Conservation (phyloP, 1,284 basidiomycete genomes). For the Coniophora puteana region DNA sequence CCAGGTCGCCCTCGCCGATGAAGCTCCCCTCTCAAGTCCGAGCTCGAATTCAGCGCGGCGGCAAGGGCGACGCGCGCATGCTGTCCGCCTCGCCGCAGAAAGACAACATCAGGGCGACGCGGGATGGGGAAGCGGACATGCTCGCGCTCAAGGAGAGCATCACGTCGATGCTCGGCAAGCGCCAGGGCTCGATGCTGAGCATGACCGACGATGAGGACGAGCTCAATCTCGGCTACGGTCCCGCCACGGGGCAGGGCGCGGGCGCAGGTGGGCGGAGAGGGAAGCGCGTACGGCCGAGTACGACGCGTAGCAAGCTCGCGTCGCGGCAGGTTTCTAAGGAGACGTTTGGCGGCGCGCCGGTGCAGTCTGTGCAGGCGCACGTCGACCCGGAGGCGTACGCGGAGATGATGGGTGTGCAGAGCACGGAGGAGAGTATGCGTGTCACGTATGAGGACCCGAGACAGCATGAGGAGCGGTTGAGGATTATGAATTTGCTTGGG, state of each 20-base stretch:
- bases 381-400: constrained; percentile 25
- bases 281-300: constrained; percentile 38
- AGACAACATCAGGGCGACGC: constrained; percentile 36
- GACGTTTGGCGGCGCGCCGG: constrained; percentile 16
- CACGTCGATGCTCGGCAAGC: constrained; percentile 62
- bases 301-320: constrained; percentile 22
- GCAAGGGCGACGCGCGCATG: constrained; percentile 18
- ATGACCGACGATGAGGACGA: no score
- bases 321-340: constrained; percentile 34
- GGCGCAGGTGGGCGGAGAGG: constrained; percentile 21
- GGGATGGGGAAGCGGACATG: no score
- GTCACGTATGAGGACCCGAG: constrained; percentile 68
- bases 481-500: constrained; percentile 35
- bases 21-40: constrained; percentile 34
- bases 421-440: constrained; percentile 41
- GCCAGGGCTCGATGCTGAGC: constrained; percentile 43
- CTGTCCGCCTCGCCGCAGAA: constrained; percentile 19
- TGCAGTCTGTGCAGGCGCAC: constrained; percentile 9
- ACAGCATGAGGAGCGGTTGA: constrained; percentile 52
- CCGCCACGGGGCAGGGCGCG: constrained; percentile 34
- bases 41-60: constrained; percentile 17
- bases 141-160: constrained; percentile 64
- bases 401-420: constrained; percentile 20
- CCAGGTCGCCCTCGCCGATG: constrained; percentile 54
- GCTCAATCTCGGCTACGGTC: no score